Percentiles rank a stretch among this genome's conserved stretches.
These are phyloP conservation scores for Saccharomyces jurei DNA, from an alignment of 805 yeast species.

Conservation along the genomic window DNA sequence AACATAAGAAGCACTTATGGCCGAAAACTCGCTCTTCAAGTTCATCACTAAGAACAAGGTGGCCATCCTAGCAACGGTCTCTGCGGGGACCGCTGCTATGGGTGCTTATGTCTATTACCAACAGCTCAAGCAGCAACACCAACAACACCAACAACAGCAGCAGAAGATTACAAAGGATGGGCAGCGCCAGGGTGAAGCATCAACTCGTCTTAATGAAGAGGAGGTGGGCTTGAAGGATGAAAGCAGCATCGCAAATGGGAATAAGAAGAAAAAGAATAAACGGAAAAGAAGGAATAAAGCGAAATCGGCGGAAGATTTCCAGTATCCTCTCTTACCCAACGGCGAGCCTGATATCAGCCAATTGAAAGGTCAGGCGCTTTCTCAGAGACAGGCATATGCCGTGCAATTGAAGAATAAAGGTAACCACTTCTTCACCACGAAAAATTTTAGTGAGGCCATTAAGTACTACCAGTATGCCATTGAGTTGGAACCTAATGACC, in stretches of 20 bases:
- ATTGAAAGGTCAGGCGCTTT: constrained; percentile 38
- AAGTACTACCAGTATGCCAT: constrained; percentile 74
- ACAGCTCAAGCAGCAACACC: constrained; percentile 23
- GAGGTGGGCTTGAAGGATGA: constrained; percentile 1
- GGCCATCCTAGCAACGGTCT: constrained; percentile 55
- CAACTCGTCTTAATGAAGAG: background rate
- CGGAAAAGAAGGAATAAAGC: constrained; percentile 29
- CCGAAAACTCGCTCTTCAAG: constrained; percentile 20
- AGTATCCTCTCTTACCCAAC: constrained; percentile 45
- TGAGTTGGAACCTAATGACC: constrained; percentile 57
- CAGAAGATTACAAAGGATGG: background rate
- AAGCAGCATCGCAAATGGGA: constrained; percentile 1
- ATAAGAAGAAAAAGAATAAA: constrained; percentile 28
- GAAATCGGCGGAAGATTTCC: constrained; percentile 16
- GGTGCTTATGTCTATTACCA: constrained; percentile 50
- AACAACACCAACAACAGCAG: background rate
- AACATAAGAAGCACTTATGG: background rate
- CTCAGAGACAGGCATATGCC: constrained; percentile 57
- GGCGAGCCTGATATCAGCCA: constrained; percentile 53
- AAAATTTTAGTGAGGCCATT: constrained; percentile 66
- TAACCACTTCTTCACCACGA: constrained; percentile 63
- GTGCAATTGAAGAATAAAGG: constrained; percentile 82
- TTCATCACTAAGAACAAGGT: constrained; percentile 42
- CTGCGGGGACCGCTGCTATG: constrained; percentile 56
- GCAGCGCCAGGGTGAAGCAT: background rate